Conservation (phyloP, 2,329 filamentous ascomycete species). For the Plenodomus lindquistii region DNA sequence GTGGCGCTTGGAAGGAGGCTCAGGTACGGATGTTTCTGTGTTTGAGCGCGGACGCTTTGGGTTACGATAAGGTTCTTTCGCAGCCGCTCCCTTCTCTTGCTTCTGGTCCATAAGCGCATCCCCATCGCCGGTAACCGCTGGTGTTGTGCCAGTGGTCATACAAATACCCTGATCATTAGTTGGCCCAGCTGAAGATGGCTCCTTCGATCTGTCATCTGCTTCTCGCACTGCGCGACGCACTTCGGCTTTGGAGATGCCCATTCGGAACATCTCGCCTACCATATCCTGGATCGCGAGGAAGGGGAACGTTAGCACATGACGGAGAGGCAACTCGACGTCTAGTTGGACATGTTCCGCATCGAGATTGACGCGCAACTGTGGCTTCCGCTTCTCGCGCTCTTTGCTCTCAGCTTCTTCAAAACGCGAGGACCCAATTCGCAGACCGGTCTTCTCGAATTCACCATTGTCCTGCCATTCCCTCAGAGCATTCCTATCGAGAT, state of each 20-base stretch:
- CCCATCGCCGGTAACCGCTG: too few relatives aligned
- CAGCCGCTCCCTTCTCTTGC: not conserved
- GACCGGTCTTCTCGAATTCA: slow-evolving; percentile 7
- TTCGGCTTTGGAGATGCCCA: slow-evolving; percentile 25
- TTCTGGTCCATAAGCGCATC: too few relatives aligned
- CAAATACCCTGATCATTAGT: too few relatives aligned
- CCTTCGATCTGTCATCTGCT: not conserved
- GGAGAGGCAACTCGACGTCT: slow-evolving; percentile 9
- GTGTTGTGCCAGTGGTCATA: too few relatives aligned
- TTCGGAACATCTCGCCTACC: slow-evolving; percentile 16
- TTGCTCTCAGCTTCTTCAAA: not conserved
- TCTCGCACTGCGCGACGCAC: not conserved
- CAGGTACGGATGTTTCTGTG: too few relatives aligned
- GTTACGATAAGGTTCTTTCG: too few relatives aligned
- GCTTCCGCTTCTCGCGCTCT: not conserved
- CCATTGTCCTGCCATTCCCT: slow-evolving; percentile 23
- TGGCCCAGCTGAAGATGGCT: not conserved
- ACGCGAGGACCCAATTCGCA: slow-evolving; percentile 1
- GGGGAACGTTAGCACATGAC: slow-evolving; percentile 24
- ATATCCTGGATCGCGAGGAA: slow-evolving; percentile 21
- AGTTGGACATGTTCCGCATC: slow-evolving; percentile 8
- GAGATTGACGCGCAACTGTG: slow-evolving; percentile 12
- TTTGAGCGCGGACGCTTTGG: too few relatives aligned
- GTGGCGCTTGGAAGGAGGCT: too few relatives aligned
- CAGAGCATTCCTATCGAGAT: slow-evolving; percentile 22